phyloP scores from a whole-genome alignment of 2,329 filamentous ascomycete species.

The Diplodia sapinea region DNA sequence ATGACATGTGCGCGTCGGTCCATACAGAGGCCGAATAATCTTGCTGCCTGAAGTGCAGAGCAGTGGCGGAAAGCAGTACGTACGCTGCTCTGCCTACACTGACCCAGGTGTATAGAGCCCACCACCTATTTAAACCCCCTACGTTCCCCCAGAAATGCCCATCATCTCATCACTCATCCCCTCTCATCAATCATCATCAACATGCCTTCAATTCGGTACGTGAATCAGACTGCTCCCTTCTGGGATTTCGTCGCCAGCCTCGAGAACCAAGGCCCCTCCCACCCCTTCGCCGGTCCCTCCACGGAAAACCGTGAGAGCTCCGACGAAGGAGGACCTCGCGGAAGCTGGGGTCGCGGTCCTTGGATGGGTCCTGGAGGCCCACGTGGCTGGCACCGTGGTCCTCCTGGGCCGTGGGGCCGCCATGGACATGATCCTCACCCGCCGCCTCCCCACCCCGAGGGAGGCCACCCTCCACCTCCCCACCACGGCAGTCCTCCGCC shows the following conservation, averaged over 20 bases:
- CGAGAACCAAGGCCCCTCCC: slow-evolving; percentile 53
- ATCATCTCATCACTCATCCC: slow-evolving; percentile 24
- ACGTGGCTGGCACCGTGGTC: slow-evolving; percentile 31
- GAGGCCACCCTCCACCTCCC: slow-evolving; percentile 34
- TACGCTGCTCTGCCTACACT: slow-evolving; percentile 30
- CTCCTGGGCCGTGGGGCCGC: slow-evolving; percentile 37
- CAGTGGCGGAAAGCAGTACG: slow-evolving; percentile 22
- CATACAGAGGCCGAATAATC: slow-evolving; percentile 2
- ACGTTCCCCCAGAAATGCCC: not conserved
- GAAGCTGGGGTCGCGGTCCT: slow-evolving; percentile 43
- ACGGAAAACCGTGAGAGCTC: slow-evolving; percentile 39
- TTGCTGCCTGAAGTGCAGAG: slow-evolving; percentile 16
- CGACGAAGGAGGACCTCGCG: slow-evolving; percentile 39
- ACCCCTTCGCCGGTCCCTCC: slow-evolving; percentile 49
- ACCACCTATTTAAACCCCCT: slow-evolving; percentile 8
- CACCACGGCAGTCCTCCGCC: slow-evolving; percentile 31
- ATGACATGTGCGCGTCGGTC: slow-evolving; percentile 5
- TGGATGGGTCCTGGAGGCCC: slow-evolving; percentile 36
- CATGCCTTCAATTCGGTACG: slow-evolving; percentile 61
- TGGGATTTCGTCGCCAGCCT: slow-evolving; percentile 62
- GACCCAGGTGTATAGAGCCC: slow-evolving; percentile 4
- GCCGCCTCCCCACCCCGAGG: slow-evolving; percentile 36
- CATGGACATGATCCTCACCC: slow-evolving; percentile 13
- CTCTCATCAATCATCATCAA: slow-evolving; percentile 34
- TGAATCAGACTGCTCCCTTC: slow-evolving; percentile 60